Evolutionary conservation across 331 rosid genomes (phyloP), one percentile per base, ranked within the genome.

Genomic region (Phaseolus coccineus): DNA sequence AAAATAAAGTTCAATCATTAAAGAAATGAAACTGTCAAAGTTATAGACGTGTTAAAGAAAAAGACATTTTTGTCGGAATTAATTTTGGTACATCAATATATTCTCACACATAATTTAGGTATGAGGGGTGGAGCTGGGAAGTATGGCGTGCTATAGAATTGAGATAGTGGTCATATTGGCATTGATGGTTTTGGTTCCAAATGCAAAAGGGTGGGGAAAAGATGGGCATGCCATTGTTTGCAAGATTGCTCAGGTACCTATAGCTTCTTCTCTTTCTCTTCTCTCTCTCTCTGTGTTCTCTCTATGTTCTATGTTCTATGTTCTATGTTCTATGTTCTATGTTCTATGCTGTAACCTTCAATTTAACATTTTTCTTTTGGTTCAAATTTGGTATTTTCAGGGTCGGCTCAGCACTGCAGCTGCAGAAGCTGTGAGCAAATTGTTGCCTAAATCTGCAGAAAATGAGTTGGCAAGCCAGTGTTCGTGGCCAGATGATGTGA

Each of bases 401-500:
- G 73, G 87, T 48, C 87, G 97, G 30, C 67, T 94, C 64, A 88
- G 82, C 80, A 27, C 77, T 6, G 73, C 74, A 44, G 97, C 97
- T 15, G 95, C 86, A 2, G 79, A 66, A 55, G 94, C 93, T 2
- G 98, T 94, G 82, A 59, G 74, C 74, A 53, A 89, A 35, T 81
- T 94, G 83, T 83, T 94, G 35, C 97, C 97, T 0, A 44, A 48
- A n/a, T 84, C 57, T 8, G 96, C 90, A 51, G 69, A 77, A 3
- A 88, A 85, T 25, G 95, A 92, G 12, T 76, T 89, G 81, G 84
- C 88, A 0, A 90, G 89, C n/a, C 64, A 85, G 65, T 94, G 98
- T 73, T 79, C 86, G 7, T 94, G 98, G 97, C 91, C 98, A 6
- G 98, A 94, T 71, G 77, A 52, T 62, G 78, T 94, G 8, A 92